A percentile compares a stretch with the other conserved stretches of the same genome.
Evolutionary conservation across 495 filamentous ascomycete species (phyloP).

Genomic region (Tetracladium setigerum): DNA sequence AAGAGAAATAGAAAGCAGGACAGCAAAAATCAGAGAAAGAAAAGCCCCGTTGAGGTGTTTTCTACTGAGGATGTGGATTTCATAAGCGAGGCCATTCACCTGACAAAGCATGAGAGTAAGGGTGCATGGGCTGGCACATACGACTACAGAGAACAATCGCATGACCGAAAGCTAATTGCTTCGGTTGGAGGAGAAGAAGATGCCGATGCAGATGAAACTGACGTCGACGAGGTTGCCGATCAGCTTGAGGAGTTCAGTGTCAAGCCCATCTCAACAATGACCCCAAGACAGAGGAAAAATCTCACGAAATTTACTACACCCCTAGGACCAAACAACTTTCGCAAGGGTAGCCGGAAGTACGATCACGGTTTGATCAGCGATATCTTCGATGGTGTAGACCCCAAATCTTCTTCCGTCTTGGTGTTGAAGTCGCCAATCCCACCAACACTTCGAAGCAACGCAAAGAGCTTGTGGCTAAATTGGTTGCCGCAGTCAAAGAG

Average conservation of each 20-base stretch:
- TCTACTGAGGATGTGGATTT: constrained; percentile 14
- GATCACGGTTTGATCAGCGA: neutral
- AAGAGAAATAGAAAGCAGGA: constrained; percentile 14
- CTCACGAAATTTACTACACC: constrained; percentile 8
- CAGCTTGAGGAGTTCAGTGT: neutral
- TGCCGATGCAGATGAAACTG: neutral
- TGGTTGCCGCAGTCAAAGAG: constrained; percentile 14
- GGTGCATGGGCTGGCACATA: constrained; percentile 19
- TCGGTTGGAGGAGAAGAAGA: neutral
- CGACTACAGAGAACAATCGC: constrained; percentile 4
- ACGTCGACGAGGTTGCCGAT: neutral
- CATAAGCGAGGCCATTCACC: constrained; percentile 19
- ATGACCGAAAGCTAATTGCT: no score
- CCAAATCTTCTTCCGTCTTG: constrained; percentile 19
- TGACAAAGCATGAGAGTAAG: constrained; percentile 14
- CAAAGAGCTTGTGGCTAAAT: constrained; percentile 15
- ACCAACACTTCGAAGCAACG: constrained; percentile 6
- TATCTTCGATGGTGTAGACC: constrained; percentile 13
- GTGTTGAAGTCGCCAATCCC: constrained; percentile 11
- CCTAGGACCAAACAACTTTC: constrained; percentile 1
- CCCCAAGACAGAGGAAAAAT: constrained; percentile 13
- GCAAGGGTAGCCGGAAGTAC: constrained; percentile 10
- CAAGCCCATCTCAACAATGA: constrained; percentile 1
- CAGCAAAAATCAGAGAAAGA: neutral
- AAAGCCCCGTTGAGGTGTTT: constrained; percentile 7